Base-by-base conservation (phyloP, 495 filamentous ascomycete genomes). In the Daldinia loculata region DNA sequence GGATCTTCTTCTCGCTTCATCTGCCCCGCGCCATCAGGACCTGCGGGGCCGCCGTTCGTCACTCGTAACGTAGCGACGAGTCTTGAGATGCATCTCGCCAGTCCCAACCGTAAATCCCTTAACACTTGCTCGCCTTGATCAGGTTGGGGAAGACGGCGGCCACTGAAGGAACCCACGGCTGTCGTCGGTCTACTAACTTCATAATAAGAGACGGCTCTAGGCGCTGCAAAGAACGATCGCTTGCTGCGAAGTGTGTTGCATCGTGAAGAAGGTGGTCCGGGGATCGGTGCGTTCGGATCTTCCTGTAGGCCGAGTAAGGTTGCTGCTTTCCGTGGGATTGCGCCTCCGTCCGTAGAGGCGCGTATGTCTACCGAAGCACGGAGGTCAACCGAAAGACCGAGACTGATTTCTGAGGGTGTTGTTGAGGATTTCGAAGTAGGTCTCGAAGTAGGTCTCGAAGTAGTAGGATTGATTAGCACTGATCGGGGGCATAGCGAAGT, bases 321-420 rank as follows among this genome's bases (percentile, higher is more conserved):
- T 4, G 80, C 78, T 7, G 82, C 82, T 53, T 84, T 83, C 17
- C 63, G 71, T 17, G 82, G 81, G 24, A 84, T 77, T 3, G 65
- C 60, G 38, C 53, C 74, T 7, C 53, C 56, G 52, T 74, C 67
- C 26, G 34, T 66, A 15, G 69, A 61, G 26, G 32, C 41, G n/a
- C 50, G 70, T 9, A 69, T 74, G 22, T 73, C 64, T 2, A 74
- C 45, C 6, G 67, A 69, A 6, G 34, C 62, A 38, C 56, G 63
- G 30, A 65, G 65, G 52, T 71, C 69, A 12, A 69, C 14, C 5
- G 66, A 72, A 6, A 69, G 58, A 19, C 62, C 58, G 5, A 70
- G 61, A 38, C 66, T 72, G 6, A 56, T 38, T 38, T 67, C 66
- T 6, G 69, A 71, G 7, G 56, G 22, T 6, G 66, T 24, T 22